Evolutionary conservation across 169 alveolate genomes (phyloP).

Genomic region (Eimeria necatrix): DNA sequence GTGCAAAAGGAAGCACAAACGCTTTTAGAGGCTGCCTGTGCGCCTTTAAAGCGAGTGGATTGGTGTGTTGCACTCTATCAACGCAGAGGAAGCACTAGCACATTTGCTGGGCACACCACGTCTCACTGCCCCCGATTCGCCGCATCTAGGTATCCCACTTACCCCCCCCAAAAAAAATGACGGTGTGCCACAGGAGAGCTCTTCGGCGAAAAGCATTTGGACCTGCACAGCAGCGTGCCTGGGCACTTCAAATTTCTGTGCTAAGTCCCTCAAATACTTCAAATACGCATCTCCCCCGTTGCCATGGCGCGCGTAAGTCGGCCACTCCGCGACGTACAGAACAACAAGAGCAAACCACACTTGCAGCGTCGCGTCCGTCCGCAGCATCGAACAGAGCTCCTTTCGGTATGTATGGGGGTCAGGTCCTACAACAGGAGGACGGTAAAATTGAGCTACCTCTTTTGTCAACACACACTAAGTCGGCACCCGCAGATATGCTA

Average conservation of each 20-base stretch:
- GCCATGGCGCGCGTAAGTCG: slow-evolving; percentile 74
- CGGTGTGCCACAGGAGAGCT: slow-evolving; percentile 76
- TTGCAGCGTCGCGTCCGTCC: slow-evolving; percentile 63
- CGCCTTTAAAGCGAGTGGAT: too few relatives aligned
- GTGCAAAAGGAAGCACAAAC: background rate
- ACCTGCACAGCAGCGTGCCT: slow-evolving; percentile 55
- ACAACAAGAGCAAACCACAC: slow-evolving; percentile 75
- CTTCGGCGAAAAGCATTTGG: slow-evolving; percentile 55
- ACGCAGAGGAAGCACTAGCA: too few relatives aligned
- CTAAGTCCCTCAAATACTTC: slow-evolving; percentile 41
- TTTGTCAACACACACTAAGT: background rate
- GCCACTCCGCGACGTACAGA: slow-evolving; percentile 80
- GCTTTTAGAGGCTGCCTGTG: background rate
- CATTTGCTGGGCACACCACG: too few relatives aligned
- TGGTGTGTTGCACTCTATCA: too few relatives aligned
- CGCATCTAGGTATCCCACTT: background rate
- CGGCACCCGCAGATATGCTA: background rate
- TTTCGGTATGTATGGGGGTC: slow-evolving; percentile 64
- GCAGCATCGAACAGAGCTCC: slow-evolving; percentile 73
- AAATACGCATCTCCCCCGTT: slow-evolving; percentile 70
- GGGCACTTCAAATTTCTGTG: slow-evolving; percentile 73
- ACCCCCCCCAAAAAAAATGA: slow-evolving; percentile 69
- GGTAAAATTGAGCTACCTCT: background rate
- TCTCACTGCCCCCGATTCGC: too few relatives aligned
- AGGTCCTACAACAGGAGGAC: background rate